Conservation (phyloP, 2,329 filamentous ascomycete species). For the Rugonectria rugulosa region DNA sequence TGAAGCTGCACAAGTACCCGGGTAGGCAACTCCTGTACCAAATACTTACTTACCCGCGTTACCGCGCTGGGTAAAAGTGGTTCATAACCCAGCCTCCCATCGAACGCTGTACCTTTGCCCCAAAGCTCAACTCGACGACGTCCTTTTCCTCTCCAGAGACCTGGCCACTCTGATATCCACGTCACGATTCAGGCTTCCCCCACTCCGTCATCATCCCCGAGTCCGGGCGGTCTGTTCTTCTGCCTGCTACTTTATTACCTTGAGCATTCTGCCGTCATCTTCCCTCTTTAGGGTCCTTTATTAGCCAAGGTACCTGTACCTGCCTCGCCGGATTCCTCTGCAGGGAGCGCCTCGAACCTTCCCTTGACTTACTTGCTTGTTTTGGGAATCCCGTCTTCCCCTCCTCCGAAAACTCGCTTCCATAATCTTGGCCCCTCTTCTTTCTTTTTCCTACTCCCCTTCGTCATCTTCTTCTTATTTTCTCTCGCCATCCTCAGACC, state of each 20-base stretch:
- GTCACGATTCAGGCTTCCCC: constrained; percentile 16
- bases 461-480: background rate
- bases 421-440: constrained; percentile 4
- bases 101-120: constrained; percentile 12
- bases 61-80: background rate
- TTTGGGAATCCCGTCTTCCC: constrained; percentile 1
- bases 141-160: constrained; percentile 11
- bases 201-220: background rate
- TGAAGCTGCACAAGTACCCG: too few species aligned
- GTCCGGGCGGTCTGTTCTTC: background rate
- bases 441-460: background rate
- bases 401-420: constrained; percentile 12
- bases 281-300: too few species aligned
- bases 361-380: background rate
- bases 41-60: background rate
- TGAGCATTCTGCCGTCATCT: background rate
- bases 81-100: constrained; percentile 8
- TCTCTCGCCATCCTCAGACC: background rate
- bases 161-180: constrained; percentile 18
- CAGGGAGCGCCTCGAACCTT: too few species aligned
- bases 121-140: constrained; percentile 8
- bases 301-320: too few species aligned
- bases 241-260: background rate
- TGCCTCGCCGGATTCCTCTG: background rate
- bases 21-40: background rate